phyloP scores from a whole-genome alignment of 2,329 filamentous ascomycete species.

The Chaetomium sp. region DNA sequence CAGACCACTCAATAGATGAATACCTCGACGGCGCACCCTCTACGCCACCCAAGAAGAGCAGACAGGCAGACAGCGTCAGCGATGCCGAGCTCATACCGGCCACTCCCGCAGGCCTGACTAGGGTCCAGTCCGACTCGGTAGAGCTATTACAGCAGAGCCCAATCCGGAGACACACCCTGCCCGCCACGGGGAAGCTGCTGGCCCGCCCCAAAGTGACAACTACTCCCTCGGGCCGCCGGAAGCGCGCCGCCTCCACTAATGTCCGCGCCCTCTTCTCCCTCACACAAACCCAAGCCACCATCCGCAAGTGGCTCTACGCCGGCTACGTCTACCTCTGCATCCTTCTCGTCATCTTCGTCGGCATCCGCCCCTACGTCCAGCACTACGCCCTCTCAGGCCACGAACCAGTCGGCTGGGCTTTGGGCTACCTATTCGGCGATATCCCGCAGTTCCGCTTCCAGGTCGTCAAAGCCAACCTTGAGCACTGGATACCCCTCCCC shows the following conservation, averaged over 20 bases:
- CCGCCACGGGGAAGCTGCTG: constrained; percentile 44
- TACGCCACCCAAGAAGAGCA: not conserved
- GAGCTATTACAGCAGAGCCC: constrained; percentile 21
- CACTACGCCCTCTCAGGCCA: constrained; percentile 66
- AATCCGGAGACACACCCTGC: constrained; percentile 55
- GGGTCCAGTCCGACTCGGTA: constrained; percentile 18
- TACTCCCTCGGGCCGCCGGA: constrained; percentile 66
- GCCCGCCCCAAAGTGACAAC: constrained; percentile 47
- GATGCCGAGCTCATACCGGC: constrained; percentile 23
- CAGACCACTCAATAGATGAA: constrained; percentile 31
- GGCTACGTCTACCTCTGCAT: constrained; percentile 73
- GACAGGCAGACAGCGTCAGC: constrained; percentile 22
- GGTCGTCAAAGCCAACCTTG: constrained; percentile 68
- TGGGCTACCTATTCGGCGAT: constrained; percentile 87
- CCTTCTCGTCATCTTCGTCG: constrained; percentile 65
- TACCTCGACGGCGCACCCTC: constrained; percentile 14
- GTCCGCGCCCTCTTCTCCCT: constrained; percentile 76
- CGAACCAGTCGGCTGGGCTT: constrained; percentile 90
- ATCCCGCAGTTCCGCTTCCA: constrained; percentile 70
- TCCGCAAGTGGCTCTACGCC: constrained; percentile 84
- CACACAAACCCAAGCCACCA: constrained; percentile 73
- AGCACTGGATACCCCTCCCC: constrained; percentile 76
- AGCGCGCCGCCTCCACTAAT: constrained; percentile 64
- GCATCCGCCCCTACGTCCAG: constrained; percentile 70
- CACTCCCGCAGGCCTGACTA: not conserved